A percentile compares a stretch with the other conserved stretches of the same genome.
Evolutionary conservation across 352 stramenopile genomes (phyloP).

Genomic region (Pythium brassicae): DNA sequence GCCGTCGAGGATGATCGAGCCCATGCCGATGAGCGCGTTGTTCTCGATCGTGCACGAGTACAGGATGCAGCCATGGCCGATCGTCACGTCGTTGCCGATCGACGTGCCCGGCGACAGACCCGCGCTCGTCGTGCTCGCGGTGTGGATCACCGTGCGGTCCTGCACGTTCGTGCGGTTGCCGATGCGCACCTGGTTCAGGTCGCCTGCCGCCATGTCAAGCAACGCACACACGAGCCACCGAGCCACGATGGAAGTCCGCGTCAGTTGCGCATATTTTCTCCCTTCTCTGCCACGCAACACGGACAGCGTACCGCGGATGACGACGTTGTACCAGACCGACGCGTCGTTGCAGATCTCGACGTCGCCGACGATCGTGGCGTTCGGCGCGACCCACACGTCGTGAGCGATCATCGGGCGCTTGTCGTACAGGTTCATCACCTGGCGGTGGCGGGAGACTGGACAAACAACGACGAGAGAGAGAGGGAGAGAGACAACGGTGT

Average conservation of each 20-base stretch:
- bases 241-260: too few relatives aligned
- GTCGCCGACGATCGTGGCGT: conserved; percentile 95
- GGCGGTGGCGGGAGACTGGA: conserved; percentile 90
- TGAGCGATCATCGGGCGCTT: conserved; percentile 89
- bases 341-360: conserved; percentile 93
- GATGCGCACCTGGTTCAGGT: conserved; percentile 92
- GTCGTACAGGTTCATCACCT: conserved; percentile 91
- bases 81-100: conserved; percentile 95
- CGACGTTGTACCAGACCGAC: conserved; percentile 96
- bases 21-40: conserved; percentile 96
- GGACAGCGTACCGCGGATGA: conserved; percentile 75
- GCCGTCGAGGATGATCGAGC: conserved; percentile 91
- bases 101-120: conserved; percentile 80
- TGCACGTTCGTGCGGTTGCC: conserved; percentile 96
- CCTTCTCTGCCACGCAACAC: too few relatives aligned
- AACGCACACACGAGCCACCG: too few relatives aligned
- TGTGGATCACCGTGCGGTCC: conserved; percentile 94
- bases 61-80: conserved; percentile 94
- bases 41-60: conserved; percentile 96
- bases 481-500: background rate
- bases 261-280: background rate
- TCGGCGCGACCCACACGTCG: conserved; percentile 94
- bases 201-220: conserved; percentile 28
- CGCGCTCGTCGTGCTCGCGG: conserved; percentile 73
- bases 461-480: background rate